Percentiles rank a stretch among this genome's conserved stretches.
phyloP scores from a whole-genome alignment of 2,329 filamentous ascomycete genomes.

The Trichoderma sp. region DNA sequence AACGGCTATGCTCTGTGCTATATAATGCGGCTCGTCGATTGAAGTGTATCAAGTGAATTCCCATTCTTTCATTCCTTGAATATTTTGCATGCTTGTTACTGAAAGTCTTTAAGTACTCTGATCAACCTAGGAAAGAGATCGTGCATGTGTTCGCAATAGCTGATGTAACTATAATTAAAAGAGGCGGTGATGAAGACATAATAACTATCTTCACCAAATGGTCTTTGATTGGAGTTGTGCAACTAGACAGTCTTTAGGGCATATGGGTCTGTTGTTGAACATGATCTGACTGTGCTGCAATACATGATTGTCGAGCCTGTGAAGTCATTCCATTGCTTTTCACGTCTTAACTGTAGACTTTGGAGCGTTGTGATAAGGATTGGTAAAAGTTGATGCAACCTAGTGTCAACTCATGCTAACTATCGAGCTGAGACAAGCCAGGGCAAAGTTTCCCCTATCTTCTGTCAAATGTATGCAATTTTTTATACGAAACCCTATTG shows the following conservation, averaged over 20 bases:
- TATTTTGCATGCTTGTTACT: too few relatives aligned
- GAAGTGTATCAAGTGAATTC: not conserved
- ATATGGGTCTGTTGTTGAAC: not conserved
- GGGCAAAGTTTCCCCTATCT: too few relatives aligned
- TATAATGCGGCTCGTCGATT: not conserved
- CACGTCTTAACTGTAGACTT: too few relatives aligned
- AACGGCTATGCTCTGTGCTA: not conserved
- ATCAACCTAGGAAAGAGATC: not conserved
- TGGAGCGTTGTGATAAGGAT: too few relatives aligned
- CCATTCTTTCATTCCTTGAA: not conserved
- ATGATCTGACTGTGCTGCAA: not conserved
- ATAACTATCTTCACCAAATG: not conserved
- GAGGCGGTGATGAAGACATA: not conserved
- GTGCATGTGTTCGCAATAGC: too few relatives aligned
- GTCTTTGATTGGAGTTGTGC: not conserved
- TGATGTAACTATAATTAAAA: not conserved
- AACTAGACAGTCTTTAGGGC: not conserved
- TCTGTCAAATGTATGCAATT: too few relatives aligned
- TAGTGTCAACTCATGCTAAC: too few relatives aligned
- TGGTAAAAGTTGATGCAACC: too few relatives aligned
- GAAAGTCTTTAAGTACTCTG: not conserved
- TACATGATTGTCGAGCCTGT: not conserved
- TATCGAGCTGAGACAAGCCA: too few relatives aligned
- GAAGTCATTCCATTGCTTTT: not conserved
- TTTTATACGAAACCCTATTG: too few relatives aligned